Evolutionary conservation across 352 stramenopile genomes (phyloP).

Genomic region (Phytophthora uliginosa): DNA sequence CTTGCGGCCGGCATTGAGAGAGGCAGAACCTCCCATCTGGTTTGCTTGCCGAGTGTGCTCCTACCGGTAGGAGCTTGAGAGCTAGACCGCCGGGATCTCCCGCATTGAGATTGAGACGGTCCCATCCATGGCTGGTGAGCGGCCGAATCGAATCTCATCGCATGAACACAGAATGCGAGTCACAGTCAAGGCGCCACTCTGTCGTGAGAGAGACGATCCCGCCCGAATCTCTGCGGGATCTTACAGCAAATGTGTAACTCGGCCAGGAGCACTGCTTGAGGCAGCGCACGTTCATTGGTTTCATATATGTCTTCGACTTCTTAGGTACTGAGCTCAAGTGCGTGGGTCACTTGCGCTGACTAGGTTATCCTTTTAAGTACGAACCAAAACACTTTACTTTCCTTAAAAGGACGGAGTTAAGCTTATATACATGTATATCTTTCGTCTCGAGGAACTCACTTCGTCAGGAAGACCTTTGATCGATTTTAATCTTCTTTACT

Average conservation of each 20-base stretch:
- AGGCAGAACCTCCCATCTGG: constrained; percentile 26
- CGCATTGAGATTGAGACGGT: constrained; percentile 24
- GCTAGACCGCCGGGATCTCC: constrained; percentile 15
- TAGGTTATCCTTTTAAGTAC: too few species aligned
- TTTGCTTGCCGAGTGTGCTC: neutral
- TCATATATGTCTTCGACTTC: too few species aligned
- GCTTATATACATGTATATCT: too few species aligned
- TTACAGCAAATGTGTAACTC: neutral
- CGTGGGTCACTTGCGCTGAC: too few species aligned
- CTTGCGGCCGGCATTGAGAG: constrained; percentile 1
- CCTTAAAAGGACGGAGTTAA: too few species aligned
- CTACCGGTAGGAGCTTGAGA: neutral
- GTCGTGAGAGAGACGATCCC: constrained; percentile 1
- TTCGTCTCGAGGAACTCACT: too few species aligned
- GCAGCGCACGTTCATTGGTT: neutral
- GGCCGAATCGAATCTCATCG: constrained; percentile 7
- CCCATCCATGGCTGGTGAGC: constrained; percentile 7
- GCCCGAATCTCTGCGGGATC: neutral
- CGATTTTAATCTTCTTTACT: neutral
- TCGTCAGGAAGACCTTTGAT: neutral
- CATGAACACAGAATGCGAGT: neutral
- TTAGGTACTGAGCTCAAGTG: too few species aligned
- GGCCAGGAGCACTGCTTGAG: neutral
- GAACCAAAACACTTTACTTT: too few species aligned
- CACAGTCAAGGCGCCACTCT: neutral